Conservation (phyloP, 2,329 filamentous ascomycete genomes). For the Talaromyces sp. region DNA sequence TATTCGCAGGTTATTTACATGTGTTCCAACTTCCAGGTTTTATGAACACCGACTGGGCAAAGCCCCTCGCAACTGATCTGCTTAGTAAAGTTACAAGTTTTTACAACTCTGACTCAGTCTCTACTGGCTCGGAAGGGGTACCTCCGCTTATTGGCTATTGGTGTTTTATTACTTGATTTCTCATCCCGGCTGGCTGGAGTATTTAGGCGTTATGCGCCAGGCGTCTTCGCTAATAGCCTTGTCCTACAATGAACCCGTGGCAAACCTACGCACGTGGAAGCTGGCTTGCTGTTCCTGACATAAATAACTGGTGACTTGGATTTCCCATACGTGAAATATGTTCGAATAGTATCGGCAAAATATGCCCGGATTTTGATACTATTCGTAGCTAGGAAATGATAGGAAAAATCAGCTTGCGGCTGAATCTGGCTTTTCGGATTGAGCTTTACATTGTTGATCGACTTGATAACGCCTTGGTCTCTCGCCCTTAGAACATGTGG, state of each 20-base stretch:
- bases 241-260: neutral
- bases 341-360: neutral
- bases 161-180: neutral
- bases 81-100: neutral
- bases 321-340: neutral
- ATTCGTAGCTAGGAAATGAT: neutral
- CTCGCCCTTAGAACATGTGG: neutral
- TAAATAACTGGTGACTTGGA: neutral
- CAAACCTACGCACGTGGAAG: neutral
- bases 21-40: neutral
- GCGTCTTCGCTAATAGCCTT: neutral
- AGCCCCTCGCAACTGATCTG: neutral
- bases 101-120: neutral
- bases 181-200: neutral
- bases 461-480: neutral
- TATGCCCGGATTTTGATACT: neutral
- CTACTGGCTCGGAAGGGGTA: neutral
- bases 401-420: neutral
- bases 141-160: neutral
- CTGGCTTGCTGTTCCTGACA: neutral
- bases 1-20: neutral
- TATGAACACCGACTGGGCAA: neutral
- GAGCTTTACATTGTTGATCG: neutral
- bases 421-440: neutral
- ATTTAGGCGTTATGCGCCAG: neutral